Evolutionary conservation across 1,284 basidiomycete genomes (phyloP), one percentile per base, ranked within the genome.

Genomic region (Grifola frondosa): DNA sequence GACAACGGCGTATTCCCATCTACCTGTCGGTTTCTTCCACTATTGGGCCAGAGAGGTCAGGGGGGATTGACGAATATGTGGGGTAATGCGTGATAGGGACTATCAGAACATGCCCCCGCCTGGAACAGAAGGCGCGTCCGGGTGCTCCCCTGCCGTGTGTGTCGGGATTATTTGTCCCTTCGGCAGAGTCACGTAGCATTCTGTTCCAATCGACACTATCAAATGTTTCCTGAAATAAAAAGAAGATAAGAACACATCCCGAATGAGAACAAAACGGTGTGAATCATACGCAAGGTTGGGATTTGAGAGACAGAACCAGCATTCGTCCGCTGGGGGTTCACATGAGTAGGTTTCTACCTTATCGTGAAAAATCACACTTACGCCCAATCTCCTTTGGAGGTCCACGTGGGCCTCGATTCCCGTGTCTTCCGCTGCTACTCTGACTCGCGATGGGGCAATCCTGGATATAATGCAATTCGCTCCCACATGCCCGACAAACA

Each of bases 241-340:
- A 24, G 30, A 9, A 28, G 19, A 44, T 48, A 23, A 46, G 35
- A 34, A n/a, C 20, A 40, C 12, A n/a, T 21, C 6, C 21, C 4
- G 40, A 28, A 10, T 23, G n/a, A 23, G 8, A 34, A 37, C n/a
- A n/a, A n/a, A 25, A 6, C 23, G 24, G 23, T 10, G 33, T 13
- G 21, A 11, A 67, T n/a, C 83, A 50, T 61, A 88, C 87, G 88
- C 84, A 23, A 94, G 74, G 56, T 81, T 86, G 1, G 94, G 94
- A 61, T 97, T 97, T 36, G 91, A 94, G 42, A 97, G 62, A 63
- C 94, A 97, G 72, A 97, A 97, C 93, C 94, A 97, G 65, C 94
- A 95, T 67, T 91, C 87, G 48, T 86, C 85, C 50, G 90, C 88
- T 91, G 54, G 19, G 10, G 2, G 24, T 5, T 6, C 4, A n/a